Percentiles rank a stretch among this genome's conserved stretches.
Evolutionary conservation across 2,329 filamentous ascomycete genomes (phyloP).

Genomic region (Fusarium coicis): DNA sequence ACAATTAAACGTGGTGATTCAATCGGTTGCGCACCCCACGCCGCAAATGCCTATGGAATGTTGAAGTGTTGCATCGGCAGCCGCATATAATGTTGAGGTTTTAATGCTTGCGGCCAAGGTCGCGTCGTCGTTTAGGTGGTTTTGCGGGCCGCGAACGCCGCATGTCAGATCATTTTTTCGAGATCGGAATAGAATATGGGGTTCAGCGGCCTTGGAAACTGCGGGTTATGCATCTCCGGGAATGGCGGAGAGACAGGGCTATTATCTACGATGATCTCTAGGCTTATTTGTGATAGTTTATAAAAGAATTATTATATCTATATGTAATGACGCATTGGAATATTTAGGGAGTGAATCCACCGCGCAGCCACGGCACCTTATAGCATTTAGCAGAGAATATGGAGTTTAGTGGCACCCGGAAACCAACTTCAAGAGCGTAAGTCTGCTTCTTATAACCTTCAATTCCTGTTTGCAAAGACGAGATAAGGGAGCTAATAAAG

Average conservation of each 20-base stretch:
- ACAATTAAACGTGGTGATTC: background rate
- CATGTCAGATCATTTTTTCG: background rate
- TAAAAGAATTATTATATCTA: rapidly evolving
- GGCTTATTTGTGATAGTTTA: rapidly evolving
- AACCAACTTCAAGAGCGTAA: too few relatives aligned
- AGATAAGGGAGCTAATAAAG: too few relatives aligned
- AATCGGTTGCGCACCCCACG: rapidly evolving
- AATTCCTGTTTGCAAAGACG: too few relatives aligned
- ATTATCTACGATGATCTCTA: background rate
- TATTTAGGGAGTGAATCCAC: too few relatives aligned
- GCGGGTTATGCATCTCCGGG: background rate
- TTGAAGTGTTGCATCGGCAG: rapidly evolving
- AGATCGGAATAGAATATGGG: background rate
- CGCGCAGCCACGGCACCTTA: too few relatives aligned
- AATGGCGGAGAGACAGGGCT: rapidly evolving
- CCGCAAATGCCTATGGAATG: background rate
- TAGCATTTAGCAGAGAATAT: too few relatives aligned
- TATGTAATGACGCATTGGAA: background rate
- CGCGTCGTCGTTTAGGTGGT: rapidly evolving
- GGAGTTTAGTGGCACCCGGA: too few relatives aligned
- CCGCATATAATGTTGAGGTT: rapidly evolving
- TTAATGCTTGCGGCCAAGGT: background rate
- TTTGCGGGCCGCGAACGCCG: background rate
- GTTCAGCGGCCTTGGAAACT: too few relatives aligned
- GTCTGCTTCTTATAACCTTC: too few relatives aligned